Percentiles rank a stretch among this genome's conserved stretches.
Evolutionary conservation across 129 eudicot species (phyloP).

Genomic region (Logfia minima): DNA sequence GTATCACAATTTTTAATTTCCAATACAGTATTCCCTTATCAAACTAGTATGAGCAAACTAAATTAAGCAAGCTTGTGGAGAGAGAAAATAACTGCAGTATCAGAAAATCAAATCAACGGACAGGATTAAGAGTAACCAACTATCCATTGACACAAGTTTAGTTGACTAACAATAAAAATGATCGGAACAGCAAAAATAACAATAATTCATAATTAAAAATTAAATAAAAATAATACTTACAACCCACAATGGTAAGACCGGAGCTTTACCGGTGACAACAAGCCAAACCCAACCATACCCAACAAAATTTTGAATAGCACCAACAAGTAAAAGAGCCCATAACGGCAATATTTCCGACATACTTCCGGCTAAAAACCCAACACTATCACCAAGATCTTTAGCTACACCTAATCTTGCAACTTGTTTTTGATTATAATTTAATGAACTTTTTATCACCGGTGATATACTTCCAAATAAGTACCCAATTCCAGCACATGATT

Average conservation of each 20-base stretch:
- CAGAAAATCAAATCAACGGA: neutral
- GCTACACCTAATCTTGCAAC: slow-evolving; percentile 95
- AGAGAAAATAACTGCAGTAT: neutral
- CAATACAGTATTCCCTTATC: no score
- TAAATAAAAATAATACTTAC: slow-evolving; percentile 48
- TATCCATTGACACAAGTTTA: no score
- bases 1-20: no score
- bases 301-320: slow-evolving; percentile 80
- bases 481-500: slow-evolving; percentile 94
- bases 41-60: no score
- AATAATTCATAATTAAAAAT: neutral
- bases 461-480: slow-evolving; percentile 92
- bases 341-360: slow-evolving; percentile 81
- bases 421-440: slow-evolving; percentile 85
- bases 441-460: slow-evolving; percentile 64
- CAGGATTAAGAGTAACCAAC: neutral
- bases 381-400: slow-evolving; percentile 94
- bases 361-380: slow-evolving; percentile 95
- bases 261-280: slow-evolving; percentile 67
- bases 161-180: no score
- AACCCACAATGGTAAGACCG: slow-evolving; percentile 86
- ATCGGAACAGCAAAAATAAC: neutral
- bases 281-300: slow-evolving; percentile 99
- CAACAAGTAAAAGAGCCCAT: slow-evolving; percentile 87
- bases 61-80: neutral